phyloP scores from a whole-genome alignment of 768 basidiomycete genomes.

The Leccinum uliginosum region DNA sequence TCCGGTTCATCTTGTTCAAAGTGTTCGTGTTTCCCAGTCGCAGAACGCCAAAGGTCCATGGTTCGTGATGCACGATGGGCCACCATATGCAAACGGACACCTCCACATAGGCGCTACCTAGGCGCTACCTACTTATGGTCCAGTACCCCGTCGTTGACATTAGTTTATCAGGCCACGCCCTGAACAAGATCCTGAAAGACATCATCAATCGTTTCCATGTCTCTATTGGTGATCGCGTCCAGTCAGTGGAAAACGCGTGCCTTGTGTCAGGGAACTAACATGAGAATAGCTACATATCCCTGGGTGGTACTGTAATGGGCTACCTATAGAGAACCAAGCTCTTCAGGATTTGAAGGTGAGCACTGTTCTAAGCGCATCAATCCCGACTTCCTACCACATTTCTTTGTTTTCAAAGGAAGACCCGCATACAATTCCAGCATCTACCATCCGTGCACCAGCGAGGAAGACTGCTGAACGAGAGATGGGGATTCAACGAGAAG shows the following conservation, averaged over 20 bases:
- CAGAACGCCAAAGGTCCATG: constrained; percentile 59
- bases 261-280: not conserved
- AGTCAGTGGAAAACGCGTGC: constrained; percentile 48
- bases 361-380: not conserved
- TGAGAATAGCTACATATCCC: constrained; percentile 73
- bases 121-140: constrained; percentile 43
- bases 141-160: not conserved
- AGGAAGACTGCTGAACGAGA: constrained; percentile 67
- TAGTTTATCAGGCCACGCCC: constrained; percentile 68
- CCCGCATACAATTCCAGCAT: constrained; percentile 50
- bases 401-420: constrained; percentile 39
- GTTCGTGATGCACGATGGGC: constrained; percentile 92
- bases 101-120: constrained; percentile 85
- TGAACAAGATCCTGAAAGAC: constrained; percentile 97
- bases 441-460: constrained; percentile 68
- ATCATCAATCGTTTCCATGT: constrained; percentile 89
- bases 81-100: constrained; percentile 95
- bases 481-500: constrained; percentile 68
- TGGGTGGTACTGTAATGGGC: constrained; percentile 98
- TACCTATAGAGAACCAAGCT: constrained; percentile 95
- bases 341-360: constrained; percentile 69
- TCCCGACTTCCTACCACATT: not conserved
- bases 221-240: constrained; percentile 68
- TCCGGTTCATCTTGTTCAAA: not conserved
- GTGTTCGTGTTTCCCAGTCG: constrained; percentile 40